phyloP scores from a whole-genome alignment of 2,329 filamentous ascomycete genomes.

The Apiospora hydei region DNA sequence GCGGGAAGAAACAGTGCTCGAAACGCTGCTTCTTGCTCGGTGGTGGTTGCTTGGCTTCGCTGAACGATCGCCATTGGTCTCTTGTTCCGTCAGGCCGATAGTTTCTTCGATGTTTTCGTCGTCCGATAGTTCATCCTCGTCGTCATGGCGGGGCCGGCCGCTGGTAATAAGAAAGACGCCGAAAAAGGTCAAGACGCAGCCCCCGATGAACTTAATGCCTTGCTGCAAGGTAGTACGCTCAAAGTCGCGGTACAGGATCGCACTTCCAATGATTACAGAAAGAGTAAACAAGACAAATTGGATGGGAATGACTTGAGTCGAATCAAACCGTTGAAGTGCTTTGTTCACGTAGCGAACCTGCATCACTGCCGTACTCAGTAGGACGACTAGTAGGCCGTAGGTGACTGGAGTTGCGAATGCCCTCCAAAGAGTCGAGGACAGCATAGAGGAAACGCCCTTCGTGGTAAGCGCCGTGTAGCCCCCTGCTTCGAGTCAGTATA shows the following conservation, averaged over 20 bases:
- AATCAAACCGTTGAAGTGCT: constrained; percentile 88
- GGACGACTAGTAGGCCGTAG: constrained; percentile 81
- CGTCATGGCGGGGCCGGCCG: constrained; percentile 67
- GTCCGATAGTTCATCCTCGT: constrained; percentile 66
- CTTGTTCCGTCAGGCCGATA: constrained; percentile 62
- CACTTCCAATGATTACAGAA: constrained; percentile 93
- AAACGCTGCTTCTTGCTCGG: constrained; percentile 27
- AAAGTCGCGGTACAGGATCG: constrained; percentile 93
- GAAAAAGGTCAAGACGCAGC: constrained; percentile 90
- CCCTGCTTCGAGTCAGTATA: constrained; percentile 55
- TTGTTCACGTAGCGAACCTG: constrained; percentile 97
- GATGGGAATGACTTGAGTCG: constrained; percentile 96
- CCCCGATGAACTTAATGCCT: constrained; percentile 85
- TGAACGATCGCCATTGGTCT: constrained; percentile 37
- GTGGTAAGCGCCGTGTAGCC: constrained; percentile 97
- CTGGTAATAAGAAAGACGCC: constrained; percentile 98
- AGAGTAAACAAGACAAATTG: constrained; percentile 98
- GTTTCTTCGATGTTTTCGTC: constrained; percentile 69
- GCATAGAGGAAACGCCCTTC: constrained; percentile 93
- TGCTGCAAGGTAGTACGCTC: constrained; percentile 78
- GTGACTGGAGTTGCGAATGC: constrained; percentile 92
- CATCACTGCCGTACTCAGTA: constrained; percentile 88
- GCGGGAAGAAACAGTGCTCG: constrained; percentile 46
- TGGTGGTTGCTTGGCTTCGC: neutral
- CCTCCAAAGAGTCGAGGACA: constrained; percentile 88